Base-by-base conservation (phyloP, 2,329 filamentous ascomycete genomes). In the Orbilia blumenaviensis region DNA sequence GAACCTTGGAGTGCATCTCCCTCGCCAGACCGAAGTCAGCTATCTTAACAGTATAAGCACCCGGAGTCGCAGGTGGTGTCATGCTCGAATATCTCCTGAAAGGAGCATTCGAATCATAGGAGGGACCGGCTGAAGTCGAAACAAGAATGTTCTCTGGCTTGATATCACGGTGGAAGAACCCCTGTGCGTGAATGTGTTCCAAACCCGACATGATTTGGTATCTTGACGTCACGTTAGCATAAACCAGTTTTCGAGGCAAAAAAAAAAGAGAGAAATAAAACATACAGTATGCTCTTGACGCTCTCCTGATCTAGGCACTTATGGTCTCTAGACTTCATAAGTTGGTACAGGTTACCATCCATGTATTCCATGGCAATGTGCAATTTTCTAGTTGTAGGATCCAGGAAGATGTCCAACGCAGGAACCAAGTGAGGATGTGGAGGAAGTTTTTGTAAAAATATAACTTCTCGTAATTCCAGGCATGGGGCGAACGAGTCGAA, bases 321-420 rank as follows among this genome's bases (percentile, higher is more conserved):
- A 86, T 97, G 94, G 80, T 99, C 95, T 75, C 95, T 89, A 62
- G 95, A 91, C 85, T 99, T 99, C 95, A 99, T 99, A 78, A 99
- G 85, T 84, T 99, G 95, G 83, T 99, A 99, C 0, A 99, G 87
- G 83, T 99, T 99, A 60, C 95, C 95, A 83, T 99, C 95, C 95
- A 99, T 99, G 84, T 96, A 97, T 85, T 99, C 95, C 95, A 99
- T 99, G 81, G 89, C 90, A 79, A 99, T 99, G 84, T 99, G 95
- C 48, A 99, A 89, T 84, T 97, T 97, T 85, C 94, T 96, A 84
- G 88, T 97, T 83, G 93, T 92, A 0, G 95, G 95, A 81, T 99
- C 95, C 81, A 99, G 89, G 84, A 99, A 99, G 81, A 99, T 99
- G 84, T 99, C 95, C 79, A 98, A 88, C 3, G 95, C 94, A 36